Evolutionary conservation across 129 eudicot species (phyloP).

Genomic region (Flaveria linearis): DNA sequence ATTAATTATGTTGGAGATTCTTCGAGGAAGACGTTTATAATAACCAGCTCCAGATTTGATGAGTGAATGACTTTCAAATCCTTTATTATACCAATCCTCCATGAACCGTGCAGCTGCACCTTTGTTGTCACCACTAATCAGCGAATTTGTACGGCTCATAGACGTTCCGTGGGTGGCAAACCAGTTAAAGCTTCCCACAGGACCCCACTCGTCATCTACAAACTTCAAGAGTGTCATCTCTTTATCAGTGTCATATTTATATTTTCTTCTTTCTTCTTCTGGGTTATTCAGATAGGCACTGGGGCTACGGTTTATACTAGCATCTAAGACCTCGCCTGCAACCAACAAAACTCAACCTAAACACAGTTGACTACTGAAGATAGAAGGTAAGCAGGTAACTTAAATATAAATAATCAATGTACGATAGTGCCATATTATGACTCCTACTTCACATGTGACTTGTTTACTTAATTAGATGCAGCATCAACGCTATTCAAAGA

Average conservation of each 20-base stretch:
- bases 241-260: slow-evolving; percentile 82
- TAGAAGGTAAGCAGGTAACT: background rate
- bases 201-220: slow-evolving; percentile 87
- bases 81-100: slow-evolving; percentile 81
- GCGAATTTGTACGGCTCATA: slow-evolving; percentile 92
- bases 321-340: slow-evolving; percentile 87
- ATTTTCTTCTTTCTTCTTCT: slow-evolving; percentile 64
- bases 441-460: too few relatives aligned
- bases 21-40: slow-evolving; percentile 53
- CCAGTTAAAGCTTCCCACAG: slow-evolving; percentile 96
- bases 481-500: too few relatives aligned
- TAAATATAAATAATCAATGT: background rate
- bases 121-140: slow-evolving; percentile 96
- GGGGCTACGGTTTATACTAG: slow-evolving; percentile 90
- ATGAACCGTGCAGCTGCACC: slow-evolving; percentile 98
- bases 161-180: slow-evolving; percentile 99
- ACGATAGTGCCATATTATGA: background rate
- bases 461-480: too few relatives aligned
- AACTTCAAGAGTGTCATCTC: slow-evolving; percentile 95
- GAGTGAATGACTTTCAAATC: slow-evolving; percentile 35
- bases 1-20: slow-evolving; percentile 72
- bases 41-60: slow-evolving; percentile 30
- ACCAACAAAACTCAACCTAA: background rate
- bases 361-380: background rate
- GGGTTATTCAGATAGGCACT: slow-evolving; percentile 94